phyloP scores from a whole-genome alignment of 768 basidiomycete genomes.

The Austroboletus eburneus region DNA sequence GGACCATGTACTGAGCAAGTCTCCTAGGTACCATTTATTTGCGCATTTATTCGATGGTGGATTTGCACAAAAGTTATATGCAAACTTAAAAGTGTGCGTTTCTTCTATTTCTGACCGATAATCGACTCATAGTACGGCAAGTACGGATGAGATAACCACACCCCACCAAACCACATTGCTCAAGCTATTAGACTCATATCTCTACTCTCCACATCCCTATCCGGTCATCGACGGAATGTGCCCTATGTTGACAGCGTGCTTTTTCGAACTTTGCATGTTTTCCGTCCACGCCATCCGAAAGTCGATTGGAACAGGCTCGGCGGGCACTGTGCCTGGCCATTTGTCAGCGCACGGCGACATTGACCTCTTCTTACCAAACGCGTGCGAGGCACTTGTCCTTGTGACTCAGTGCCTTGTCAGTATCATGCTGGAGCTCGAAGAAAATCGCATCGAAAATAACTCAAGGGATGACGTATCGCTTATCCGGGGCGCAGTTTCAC shows the following conservation, averaged over 20 bases:
- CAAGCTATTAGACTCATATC: conserved; percentile 81
- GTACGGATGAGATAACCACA: conserved; percentile 67
- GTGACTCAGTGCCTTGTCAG: conserved; percentile 72
- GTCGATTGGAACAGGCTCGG: conserved; percentile 35
- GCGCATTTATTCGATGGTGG: conserved; percentile 58
- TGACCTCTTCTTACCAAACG: conserved; percentile 71
- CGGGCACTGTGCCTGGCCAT: conserved; percentile 7
- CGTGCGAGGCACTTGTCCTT: conserved; percentile 76
- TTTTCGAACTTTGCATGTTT: conserved; percentile 60
- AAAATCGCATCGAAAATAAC: conserved; percentile 27
- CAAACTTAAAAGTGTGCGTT: conserved; percentile 56
- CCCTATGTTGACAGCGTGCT: conserved; percentile 57
- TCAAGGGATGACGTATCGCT: conserved; percentile 30
- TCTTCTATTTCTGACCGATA: neutral
- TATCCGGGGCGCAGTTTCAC: conserved; percentile 42
- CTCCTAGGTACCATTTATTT: conserved; percentile 59
- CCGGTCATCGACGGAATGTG: conserved; percentile 41
- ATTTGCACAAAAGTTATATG: conserved; percentile 57
- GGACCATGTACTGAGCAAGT: conserved; percentile 10
- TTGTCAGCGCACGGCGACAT: conserved; percentile 38
- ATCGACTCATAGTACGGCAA: conserved; percentile 29
- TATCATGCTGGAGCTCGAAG: conserved; percentile 43
- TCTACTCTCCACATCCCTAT: conserved; percentile 50
- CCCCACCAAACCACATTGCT: conserved; percentile 86
- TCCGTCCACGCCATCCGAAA: conserved; percentile 48